A percentile compares a stretch with the other conserved stretches of the same genome.
Evolutionary conservation across 1,284 basidiomycete species (phyloP).

Genomic region (Trichosporon coremiiforme): DNA sequence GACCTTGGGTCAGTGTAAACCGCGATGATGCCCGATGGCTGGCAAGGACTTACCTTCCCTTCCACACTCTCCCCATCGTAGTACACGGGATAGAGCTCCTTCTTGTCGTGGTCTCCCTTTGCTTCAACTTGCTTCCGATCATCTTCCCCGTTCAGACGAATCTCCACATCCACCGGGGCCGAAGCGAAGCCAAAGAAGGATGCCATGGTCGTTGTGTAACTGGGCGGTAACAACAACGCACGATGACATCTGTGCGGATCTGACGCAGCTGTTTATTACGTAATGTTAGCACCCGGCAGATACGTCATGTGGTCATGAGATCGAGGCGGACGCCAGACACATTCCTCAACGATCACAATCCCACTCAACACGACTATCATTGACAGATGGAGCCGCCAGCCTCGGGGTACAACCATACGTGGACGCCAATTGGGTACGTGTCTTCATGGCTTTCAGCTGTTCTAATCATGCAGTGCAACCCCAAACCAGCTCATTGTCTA

Average conservation of each 20-base stretch:
- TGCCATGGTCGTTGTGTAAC: constrained; percentile 16
- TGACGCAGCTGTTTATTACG: background rate
- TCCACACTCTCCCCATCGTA: constrained; percentile 89
- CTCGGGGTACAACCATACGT: constrained; percentile 17
- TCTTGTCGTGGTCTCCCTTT: constrained; percentile 72
- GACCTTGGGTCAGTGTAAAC: constrained; percentile 63
- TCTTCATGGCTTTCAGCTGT: background rate
- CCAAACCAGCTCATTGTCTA: constrained; percentile 86
- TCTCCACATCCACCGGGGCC: constrained; percentile 81
- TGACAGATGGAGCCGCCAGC: background rate
- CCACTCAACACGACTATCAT: background rate
- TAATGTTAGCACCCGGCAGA: background rate
- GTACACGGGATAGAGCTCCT: constrained; percentile 84
- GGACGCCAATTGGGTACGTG: constrained; percentile 41
- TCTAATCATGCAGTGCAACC: constrained; percentile 53
- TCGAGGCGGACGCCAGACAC: no score
- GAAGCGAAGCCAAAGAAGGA: constrained; percentile 85
- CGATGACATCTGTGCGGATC: background rate
- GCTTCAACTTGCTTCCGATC: constrained; percentile 71
- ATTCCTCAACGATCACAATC: background rate
- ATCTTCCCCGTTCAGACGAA: constrained; percentile 85
- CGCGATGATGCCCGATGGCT: background rate
- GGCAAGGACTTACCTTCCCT: constrained; percentile 69
- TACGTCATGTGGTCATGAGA: background rate
- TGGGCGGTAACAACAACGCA: background rate